Evolutionary conservation across 805 yeast genomes (phyloP).

Genomic region (Cyberlindnera amylophila): DNA sequence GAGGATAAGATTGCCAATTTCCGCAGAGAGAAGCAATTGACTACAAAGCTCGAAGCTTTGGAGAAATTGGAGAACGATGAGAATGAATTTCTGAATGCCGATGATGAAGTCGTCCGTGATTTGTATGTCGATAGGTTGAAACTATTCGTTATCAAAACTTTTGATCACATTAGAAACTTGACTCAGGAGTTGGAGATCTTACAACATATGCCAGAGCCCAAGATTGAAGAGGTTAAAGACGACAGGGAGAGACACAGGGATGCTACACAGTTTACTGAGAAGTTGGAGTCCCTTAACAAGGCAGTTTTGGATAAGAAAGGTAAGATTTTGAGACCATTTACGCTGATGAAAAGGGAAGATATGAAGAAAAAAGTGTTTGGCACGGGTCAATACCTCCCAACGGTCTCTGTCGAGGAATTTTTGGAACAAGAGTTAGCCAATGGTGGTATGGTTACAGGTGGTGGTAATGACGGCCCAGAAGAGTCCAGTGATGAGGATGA

Average conservation of each 20-base stretch:
- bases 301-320: constrained; percentile 69
- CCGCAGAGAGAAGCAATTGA: constrained; percentile 55
- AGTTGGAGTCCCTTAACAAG: constrained; percentile 46
- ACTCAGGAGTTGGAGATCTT: constrained; percentile 67
- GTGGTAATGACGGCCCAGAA: constrained; percentile 35
- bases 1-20: constrained; percentile 69
- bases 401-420: constrained; percentile 91
- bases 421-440: constrained; percentile 79
- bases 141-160: constrained; percentile 48
- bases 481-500: constrained; percentile 57
- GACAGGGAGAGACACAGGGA: constrained; percentile 14
- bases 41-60: constrained; percentile 39
- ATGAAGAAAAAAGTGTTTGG: constrained; percentile 70
- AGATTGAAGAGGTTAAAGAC: constrained; percentile 20
- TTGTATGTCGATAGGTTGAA: constrained; percentile 54
- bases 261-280: constrained; percentile 57
- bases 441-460: constrained; percentile 68
- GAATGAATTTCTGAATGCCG: constrained; percentile 36
- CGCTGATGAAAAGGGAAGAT: constrained; percentile 60
- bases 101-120: constrained; percentile 61
- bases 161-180: constrained; percentile 53
- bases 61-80: constrained; percentile 32
- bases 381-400: constrained; percentile 88
- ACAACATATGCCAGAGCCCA: constrained; percentile 38
- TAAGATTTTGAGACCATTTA: constrained; percentile 79